A percentile compares a stretch with the other conserved stretches of the same genome.
Evolutionary conservation across 495 filamentous ascomycete species (phyloP).

Genomic region (Penicillium bovifimosum): DNA sequence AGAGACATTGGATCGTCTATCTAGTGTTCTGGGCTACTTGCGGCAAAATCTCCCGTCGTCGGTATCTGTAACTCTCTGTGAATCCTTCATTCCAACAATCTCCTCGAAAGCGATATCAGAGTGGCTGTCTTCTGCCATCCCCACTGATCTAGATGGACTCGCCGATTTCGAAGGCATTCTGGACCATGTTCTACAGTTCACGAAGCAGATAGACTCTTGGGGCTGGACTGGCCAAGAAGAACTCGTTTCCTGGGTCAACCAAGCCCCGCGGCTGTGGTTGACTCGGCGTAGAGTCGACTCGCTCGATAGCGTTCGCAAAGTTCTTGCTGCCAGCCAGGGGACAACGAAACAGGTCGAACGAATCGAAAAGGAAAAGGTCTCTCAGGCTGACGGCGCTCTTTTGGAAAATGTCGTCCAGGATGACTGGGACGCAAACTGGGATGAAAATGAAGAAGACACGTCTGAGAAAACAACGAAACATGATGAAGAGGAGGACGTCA

Average conservation of each 20-base stretch:
- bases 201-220: conserved; percentile 52
- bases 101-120: conserved; percentile 58
- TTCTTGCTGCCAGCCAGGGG: conserved; percentile 59
- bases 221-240: conserved; percentile 64
- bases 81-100: conserved; percentile 60
- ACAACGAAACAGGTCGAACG: conserved; percentile 65
- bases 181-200: conserved; percentile 55
- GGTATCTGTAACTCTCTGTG: conserved; percentile 56
- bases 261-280: conserved; percentile 77
- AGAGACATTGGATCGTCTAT: conserved; percentile 45
- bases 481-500: conserved; percentile 58
- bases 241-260: conserved; percentile 73
- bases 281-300: conserved; percentile 73
- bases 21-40: conserved; percentile 59
- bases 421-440: conserved; percentile 76
- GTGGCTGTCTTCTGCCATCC: conserved; percentile 74
- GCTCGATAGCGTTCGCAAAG: conserved; percentile 64
- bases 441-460: conserved; percentile 52
- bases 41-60: conserved; percentile 57
- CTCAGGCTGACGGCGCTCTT: conserved; percentile 59
- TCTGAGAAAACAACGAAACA: conserved; percentile 18
- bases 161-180: conserved; percentile 62
- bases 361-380: conserved; percentile 75
- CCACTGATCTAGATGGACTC: conserved; percentile 63
- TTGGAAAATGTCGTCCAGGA: conserved; percentile 49